Evolutionary conservation across 1,139 yeast species (phyloP).

Genomic region (Debaryomycetaceae sp.): DNA sequence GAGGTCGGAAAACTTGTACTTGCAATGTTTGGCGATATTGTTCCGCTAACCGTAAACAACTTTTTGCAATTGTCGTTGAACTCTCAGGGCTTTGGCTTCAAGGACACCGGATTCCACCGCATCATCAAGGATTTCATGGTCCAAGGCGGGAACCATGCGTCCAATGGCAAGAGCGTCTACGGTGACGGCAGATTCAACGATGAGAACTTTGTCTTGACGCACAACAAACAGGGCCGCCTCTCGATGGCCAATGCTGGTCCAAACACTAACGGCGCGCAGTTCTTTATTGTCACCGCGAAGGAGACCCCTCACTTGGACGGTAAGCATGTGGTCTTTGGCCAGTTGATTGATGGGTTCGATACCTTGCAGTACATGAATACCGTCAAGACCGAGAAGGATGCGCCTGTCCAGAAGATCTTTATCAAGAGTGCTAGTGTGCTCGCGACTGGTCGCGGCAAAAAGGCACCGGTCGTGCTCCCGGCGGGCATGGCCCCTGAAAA

Average conservation of each 20-base stretch:
- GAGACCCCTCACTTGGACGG: slow-evolving; percentile 31
- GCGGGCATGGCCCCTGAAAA: too few species aligned
- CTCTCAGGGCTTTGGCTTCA: slow-evolving; percentile 27
- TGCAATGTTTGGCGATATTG: slow-evolving; percentile 14
- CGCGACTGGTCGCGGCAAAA: background rate
- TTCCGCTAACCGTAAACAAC: slow-evolving; percentile 29
- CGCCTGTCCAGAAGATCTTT: slow-evolving; percentile 1
- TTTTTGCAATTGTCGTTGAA: slow-evolving; percentile 22
- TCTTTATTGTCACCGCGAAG: slow-evolving; percentile 24
- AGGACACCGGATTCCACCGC: slow-evolving; percentile 22
- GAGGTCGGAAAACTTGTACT: slow-evolving; percentile 10
- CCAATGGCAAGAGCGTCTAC: slow-evolving; percentile 24
- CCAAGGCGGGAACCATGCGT: slow-evolving; percentile 31
- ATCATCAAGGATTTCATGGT: slow-evolving; percentile 28
- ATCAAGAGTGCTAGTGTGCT: background rate
- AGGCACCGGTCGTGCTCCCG: background rate
- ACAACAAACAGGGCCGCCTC: slow-evolving; percentile 27
- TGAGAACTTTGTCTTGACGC: slow-evolving; percentile 25
- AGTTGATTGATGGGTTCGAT: slow-evolving; percentile 28
- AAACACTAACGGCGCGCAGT: slow-evolving; percentile 32
- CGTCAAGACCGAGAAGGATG: slow-evolving; percentile 1
- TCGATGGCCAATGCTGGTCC: slow-evolving; percentile 35
- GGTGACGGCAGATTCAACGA: slow-evolving; percentile 19
- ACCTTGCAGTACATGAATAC: slow-evolving; percentile 7
- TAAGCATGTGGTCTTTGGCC: slow-evolving; percentile 48